These are phyloP conservation scores for Lactarius pseudohatsudake DNA, from an alignment of 768 basidiomycete genomes.

Conservation along the genomic window DNA sequence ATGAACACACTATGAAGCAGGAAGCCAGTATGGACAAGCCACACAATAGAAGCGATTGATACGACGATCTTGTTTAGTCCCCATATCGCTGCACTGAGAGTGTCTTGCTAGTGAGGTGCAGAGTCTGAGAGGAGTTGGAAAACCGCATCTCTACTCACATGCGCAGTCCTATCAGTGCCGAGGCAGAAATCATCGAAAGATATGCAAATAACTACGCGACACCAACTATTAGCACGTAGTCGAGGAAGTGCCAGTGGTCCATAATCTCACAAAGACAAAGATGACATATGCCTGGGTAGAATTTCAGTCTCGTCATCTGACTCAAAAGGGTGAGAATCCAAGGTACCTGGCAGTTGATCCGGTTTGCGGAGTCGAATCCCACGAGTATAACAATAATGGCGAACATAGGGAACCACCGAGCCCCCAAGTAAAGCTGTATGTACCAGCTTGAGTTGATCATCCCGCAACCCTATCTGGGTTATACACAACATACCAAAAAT, in stretches of 20 bases:
- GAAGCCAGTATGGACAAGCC: too few species aligned
- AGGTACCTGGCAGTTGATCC: background rate
- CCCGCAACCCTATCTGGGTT: background rate
- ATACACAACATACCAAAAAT: background rate
- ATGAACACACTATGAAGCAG: too few species aligned
- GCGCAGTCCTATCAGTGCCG: conserved; percentile 20
- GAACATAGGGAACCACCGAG: background rate
- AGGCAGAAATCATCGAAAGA: conserved; percentile 13
- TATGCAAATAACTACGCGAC: conserved; percentile 1
- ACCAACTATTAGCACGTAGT: background rate
- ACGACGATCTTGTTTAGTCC: too few species aligned
- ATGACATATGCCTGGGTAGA: background rate
- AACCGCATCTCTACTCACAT: conserved; percentile 11
- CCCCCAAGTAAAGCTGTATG: background rate
- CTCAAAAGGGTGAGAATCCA: background rate
- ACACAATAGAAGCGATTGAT: too few species aligned
- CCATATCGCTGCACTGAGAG: too few species aligned
- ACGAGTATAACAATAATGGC: background rate
- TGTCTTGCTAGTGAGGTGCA: too few species aligned
- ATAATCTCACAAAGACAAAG: background rate
- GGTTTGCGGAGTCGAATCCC: background rate
- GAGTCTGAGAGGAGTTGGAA: too few species aligned
- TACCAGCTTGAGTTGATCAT: background rate
- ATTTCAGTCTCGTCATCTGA: background rate
- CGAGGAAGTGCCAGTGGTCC: too few species aligned